These are phyloP conservation scores for Pontederia paniculata DNA, from an alignment of 176 grass and related monocot genomes.

Conservation along the genomic window DNA sequence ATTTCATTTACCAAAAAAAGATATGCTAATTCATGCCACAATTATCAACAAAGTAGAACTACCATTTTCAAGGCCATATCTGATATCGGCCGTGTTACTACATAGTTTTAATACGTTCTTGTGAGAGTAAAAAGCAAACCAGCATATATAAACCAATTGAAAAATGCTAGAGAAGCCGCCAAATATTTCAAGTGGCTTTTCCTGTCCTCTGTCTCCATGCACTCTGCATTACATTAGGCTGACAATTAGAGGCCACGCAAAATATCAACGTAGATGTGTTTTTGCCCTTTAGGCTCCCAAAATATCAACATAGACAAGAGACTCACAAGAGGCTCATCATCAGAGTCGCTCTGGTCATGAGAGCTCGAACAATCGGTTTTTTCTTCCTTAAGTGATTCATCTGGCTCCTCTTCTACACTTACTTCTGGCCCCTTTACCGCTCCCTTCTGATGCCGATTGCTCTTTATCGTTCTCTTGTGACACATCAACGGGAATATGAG, in stretches of 20 bases:
- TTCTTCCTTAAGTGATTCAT: constrained; percentile 20
- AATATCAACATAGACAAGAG: no score
- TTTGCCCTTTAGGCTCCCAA: background rate
- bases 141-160: no score
- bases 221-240: constrained; percentile 39
- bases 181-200: no score
- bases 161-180: no score
- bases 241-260: constrained; percentile 6
- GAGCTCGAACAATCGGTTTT: constrained; percentile 24
- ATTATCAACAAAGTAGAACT: no score
- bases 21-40: no score
- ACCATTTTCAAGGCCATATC: no score
- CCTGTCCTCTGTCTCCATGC: constrained; percentile 45
- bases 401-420: constrained; percentile 9
- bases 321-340: constrained; percentile 77
- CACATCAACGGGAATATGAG: background rate
- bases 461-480: background rate
- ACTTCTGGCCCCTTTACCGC: background rate
- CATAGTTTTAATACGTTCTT: no score
- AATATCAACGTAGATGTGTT: constrained; percentile 10
- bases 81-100: no score
- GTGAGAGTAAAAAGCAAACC: no score
- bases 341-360: constrained; percentile 37
- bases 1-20: no score
- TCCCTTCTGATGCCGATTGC: constrained; percentile 20